A percentile compares a stretch with the other conserved stretches of the same genome.
These are phyloP conservation scores for Xylariaceae sp. DNA, from an alignment of 2,329 filamentous ascomycete genomes.

Conservation along the genomic window DNA sequence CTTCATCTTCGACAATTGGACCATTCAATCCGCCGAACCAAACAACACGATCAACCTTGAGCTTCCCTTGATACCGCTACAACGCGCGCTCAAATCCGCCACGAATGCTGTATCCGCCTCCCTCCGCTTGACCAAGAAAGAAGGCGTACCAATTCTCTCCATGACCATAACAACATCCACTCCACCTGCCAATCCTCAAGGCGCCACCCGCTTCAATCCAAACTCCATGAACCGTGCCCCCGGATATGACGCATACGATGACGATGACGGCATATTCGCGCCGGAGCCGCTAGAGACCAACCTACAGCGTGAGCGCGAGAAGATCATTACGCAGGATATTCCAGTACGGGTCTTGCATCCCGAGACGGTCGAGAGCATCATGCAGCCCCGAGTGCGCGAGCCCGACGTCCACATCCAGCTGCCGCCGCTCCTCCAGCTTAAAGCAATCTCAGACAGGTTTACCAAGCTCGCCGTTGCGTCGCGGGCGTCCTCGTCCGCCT, in stretches of 20 bases:
- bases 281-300: conserved; percentile 52
- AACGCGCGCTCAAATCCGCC: conserved; percentile 85
- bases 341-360: conserved; percentile 88
- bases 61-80: conserved; percentile 80
- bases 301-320: conserved; percentile 71
- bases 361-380: conserved; percentile 81
- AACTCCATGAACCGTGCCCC: conserved; percentile 27
- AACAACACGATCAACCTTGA: conserved; percentile 95
- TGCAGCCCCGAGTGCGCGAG: conserved; percentile 85
- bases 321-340: conserved; percentile 90
- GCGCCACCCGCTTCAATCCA: conserved; percentile 32
- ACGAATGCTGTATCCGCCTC: conserved; percentile 75
- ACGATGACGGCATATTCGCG: conserved; percentile 45
- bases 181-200: conserved; percentile 45
- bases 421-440: conserved; percentile 81
- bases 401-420: conserved; percentile 92
- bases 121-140: conserved; percentile 88
- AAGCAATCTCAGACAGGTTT: conserved; percentile 91
- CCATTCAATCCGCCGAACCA: conserved; percentile 76
- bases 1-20: conserved; percentile 81
- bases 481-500: conserved; percentile 22
- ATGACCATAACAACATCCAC: conserved; percentile 84
- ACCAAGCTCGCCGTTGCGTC: conserved; percentile 70
- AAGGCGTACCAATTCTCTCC: conserved; percentile 77
- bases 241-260: conserved; percentile 34